Conservation (phyloP, 352 stramenopile genomes). For the Blastocystis hominis region DNA sequence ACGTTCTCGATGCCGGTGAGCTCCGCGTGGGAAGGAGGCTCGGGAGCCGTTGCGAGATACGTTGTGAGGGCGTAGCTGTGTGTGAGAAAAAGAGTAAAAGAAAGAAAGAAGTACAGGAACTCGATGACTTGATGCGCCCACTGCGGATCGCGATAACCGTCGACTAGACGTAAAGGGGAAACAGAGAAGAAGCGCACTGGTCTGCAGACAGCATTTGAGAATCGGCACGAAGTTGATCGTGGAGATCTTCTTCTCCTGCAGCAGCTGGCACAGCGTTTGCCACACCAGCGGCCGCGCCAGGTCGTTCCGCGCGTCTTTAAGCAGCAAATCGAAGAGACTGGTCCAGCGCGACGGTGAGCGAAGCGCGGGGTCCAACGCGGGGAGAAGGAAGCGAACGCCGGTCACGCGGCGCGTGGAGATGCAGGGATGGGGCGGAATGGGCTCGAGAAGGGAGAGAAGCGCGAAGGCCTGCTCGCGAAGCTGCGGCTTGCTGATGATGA, state of each 20-base stretch:
- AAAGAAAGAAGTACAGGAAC: not conserved
- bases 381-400: not conserved
- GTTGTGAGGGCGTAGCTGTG: constrained; percentile 10
- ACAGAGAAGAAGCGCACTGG: not conserved
- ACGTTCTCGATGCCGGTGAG: constrained; percentile 20
- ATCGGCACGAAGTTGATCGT: constrained; percentile 39
- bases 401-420: constrained; percentile 11
- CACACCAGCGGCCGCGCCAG: constrained; percentile 27
- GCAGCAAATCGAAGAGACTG: not conserved
- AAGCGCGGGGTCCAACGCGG: not conserved
- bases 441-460: constrained; percentile 7
- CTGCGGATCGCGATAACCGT: not conserved
- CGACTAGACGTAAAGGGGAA: not conserved
- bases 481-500: constrained; percentile 42
- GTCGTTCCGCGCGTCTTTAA: constrained; percentile 2
- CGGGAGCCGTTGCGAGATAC: not conserved
- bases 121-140: constrained; percentile 52
- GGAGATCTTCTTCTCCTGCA: constrained; percentile 23
- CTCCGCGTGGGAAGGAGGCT: not conserved
- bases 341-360: not conserved
- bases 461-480: not conserved
- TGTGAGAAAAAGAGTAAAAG: not conserved
- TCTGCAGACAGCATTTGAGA: constrained; percentile 26
- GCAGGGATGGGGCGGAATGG: constrained; percentile 7
- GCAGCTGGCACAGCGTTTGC: constrained; percentile 28